Evolutionary conservation across 257 asterid species (phyloP).

Genomic region (Ophiorrhiza pumila): DNA sequence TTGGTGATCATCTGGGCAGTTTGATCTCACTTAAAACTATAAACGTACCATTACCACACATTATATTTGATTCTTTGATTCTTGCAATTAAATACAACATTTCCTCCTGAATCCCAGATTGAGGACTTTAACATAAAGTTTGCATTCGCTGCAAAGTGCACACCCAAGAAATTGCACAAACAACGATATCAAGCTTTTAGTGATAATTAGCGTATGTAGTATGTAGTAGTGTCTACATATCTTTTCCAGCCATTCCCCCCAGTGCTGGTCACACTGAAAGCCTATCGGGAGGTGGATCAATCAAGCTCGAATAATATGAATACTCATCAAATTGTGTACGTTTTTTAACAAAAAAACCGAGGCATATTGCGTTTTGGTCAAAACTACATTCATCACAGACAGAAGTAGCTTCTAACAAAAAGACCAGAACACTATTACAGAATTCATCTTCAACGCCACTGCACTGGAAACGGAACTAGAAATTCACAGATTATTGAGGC

Average conservation of each 20-base stretch:
- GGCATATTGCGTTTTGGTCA: not conserved
- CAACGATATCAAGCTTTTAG: not conserved
- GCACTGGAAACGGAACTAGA: slow-evolving; percentile 23
- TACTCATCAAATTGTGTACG: not conserved
- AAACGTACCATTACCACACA: no score
- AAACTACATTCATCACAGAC: slow-evolving; percentile 14
- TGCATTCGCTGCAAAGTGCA: no score
- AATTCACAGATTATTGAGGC: slow-evolving; percentile 34
- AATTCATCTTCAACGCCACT: slow-evolving; percentile 22
- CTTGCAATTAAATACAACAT: no score
- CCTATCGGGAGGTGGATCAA: no score
- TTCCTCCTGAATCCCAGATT: no score
- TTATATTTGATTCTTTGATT: no score
- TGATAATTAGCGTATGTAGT: not conserved
- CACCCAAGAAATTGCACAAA: not conserved
- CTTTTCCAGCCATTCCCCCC: not conserved
- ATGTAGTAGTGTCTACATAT: not conserved
- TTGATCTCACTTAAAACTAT: no score
- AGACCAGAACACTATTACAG: slow-evolving; percentile 10
- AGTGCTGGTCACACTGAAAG: not conserved
- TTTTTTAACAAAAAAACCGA: no score
- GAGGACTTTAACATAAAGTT: no score
- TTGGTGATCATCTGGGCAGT: no score
- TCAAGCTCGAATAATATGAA: not conserved
- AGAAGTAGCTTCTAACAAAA: slow-evolving; percentile 18